These are phyloP conservation scores for Skeletonema potamos DNA, from an alignment of 108 stramenopile species.

Conservation along the genomic window DNA sequence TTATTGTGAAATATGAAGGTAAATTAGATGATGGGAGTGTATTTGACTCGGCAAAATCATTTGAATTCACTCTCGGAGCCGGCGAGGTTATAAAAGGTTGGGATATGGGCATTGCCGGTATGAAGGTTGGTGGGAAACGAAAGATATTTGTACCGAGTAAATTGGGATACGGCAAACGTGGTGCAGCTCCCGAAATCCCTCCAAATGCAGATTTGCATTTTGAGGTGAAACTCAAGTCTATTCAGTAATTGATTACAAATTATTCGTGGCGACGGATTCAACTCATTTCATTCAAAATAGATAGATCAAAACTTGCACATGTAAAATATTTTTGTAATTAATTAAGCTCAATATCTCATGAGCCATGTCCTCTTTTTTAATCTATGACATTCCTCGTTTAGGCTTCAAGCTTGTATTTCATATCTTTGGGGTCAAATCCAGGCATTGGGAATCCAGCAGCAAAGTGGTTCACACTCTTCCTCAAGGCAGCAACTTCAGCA, in stretches of 20 bases:
- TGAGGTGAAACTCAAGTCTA: conserved; percentile 57
- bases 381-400: background rate
- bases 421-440: conserved; percentile 87
- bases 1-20: conserved; percentile 76
- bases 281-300: background rate
- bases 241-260: conserved; percentile 16
- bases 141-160: conserved; percentile 84
- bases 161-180: conserved; percentile 90
- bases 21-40: conserved; percentile 64
- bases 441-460: conserved; percentile 98
- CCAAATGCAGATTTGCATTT: conserved; percentile 81
- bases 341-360: background rate
- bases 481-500: conserved; percentile 57
- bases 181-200: conserved; percentile 84
- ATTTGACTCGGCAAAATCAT: conserved; percentile 69
- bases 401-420: conserved; percentile 74
- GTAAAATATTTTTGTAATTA: background rate
- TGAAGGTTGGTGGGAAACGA: conserved; percentile 88
- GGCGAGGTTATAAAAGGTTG: conserved; percentile 91
- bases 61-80: conserved; percentile 72
- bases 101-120: conserved; percentile 85
- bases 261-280: background rate
- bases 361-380: background rate
- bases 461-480: conserved; percentile 67
- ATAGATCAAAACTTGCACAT: background rate